Conservation (phyloP, 176 grass and related monocot species). For the Juncus inflexus region DNA sequence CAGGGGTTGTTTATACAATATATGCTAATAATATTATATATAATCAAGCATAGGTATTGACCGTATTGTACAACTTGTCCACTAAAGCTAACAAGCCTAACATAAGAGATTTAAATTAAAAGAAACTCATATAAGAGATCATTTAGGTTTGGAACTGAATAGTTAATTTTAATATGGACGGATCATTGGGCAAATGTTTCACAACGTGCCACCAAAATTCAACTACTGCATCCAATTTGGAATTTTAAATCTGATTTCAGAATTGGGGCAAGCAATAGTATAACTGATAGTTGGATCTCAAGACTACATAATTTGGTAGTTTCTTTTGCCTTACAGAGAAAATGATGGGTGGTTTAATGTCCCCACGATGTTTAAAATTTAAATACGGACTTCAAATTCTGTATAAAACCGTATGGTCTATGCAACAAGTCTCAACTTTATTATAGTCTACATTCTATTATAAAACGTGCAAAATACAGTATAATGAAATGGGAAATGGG, state of each 20-base stretch:
- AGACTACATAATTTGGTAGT: no score
- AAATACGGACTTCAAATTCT: neutral
- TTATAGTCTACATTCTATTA: neutral
- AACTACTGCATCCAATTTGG: constrained; percentile 2
- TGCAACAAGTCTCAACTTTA: neutral
- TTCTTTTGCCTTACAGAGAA: no score
- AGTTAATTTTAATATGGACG: neutral
- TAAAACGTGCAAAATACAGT: neutral
- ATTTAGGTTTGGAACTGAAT: neutral
- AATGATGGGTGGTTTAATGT: neutral
- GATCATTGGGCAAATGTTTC: neutral
- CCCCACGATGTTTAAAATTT: neutral
- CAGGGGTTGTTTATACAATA: no score
- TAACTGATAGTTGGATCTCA: neutral
- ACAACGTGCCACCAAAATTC: neutral
- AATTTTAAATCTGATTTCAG: neutral
- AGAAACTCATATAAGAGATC: neutral
- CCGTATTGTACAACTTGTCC: no score
- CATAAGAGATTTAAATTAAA: no score
- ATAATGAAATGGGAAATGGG: neutral
- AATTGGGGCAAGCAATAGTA: neutral
- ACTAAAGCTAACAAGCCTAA: no score
- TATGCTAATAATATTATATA: no score
- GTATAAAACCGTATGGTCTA: neutral
- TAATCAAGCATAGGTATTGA: no score